Conservation (phyloP, 768 basidiomycete genomes). For the Suillus bovinus region DNA sequence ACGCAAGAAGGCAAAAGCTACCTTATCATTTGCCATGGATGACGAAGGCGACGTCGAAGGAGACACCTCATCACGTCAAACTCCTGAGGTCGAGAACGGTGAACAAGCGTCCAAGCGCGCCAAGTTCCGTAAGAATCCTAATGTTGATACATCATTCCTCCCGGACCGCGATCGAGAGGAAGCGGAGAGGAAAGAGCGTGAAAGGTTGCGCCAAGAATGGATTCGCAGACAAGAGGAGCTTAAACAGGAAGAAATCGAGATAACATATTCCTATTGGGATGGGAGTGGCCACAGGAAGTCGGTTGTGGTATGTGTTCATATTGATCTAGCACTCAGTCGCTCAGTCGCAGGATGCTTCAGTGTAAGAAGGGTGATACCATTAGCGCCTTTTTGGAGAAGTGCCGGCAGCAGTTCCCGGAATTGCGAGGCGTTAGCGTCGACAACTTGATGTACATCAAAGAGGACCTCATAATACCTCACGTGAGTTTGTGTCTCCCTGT, state of each 20-base stretch:
- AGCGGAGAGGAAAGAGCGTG: conserved; percentile 83
- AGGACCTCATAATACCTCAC: conserved; percentile 97
- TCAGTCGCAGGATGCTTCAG: conserved; percentile 40
- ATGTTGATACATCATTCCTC: conserved; percentile 96
- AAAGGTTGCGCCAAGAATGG: conserved; percentile 90
- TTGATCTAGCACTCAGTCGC: not conserved
- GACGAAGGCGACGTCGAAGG: conserved; percentile 59
- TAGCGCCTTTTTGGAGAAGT: conserved; percentile 86
- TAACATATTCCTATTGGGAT: conserved; percentile 98
- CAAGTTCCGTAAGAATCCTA: conserved; percentile 92
- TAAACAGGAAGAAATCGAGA: conserved; percentile 77
- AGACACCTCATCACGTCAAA: conserved; percentile 39
- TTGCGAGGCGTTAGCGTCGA: conserved; percentile 88
- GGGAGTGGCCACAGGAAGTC: conserved; percentile 95
- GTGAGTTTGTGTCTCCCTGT: conserved; percentile 44
- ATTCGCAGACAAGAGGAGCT: conserved; percentile 68
- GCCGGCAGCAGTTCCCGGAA: conserved; percentile 90
- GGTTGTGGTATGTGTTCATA: conserved; percentile 63
- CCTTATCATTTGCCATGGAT: conserved; percentile 88
- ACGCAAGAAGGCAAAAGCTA: conserved; percentile 89
- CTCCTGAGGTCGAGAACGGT: conserved; percentile 38
- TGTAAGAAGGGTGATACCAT: conserved; percentile 97
- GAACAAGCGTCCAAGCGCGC: conserved; percentile 63
- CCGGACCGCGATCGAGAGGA: conserved; percentile 98
- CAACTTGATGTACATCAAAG: conserved; percentile 99